Base-by-base conservation (phyloP, 2,329 filamentous ascomycete genomes). In the Hypomyces rosellus region DNA sequence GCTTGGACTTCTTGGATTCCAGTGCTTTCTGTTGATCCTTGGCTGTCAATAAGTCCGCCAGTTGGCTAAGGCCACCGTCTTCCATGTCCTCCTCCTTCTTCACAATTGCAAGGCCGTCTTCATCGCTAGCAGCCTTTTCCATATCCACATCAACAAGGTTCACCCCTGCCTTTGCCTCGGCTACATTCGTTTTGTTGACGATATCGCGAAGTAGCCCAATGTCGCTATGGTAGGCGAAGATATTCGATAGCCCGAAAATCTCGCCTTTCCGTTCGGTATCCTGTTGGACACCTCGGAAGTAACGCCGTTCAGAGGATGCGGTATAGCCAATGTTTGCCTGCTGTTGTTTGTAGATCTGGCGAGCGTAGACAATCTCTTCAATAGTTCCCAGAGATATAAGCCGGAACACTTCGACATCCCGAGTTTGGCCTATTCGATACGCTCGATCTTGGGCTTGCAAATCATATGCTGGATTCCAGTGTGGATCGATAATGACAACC, bases 271-370 rank as follows among this genome's bases (percentile, higher is more conserved):
- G 84, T 25, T 81, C 81, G 20, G 81, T 82, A 57, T 89, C 82
- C 54, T 95, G 86, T 68, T 96, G 92, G 0, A 97, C 89, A 38
- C 93, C 93, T 58, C 86, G 90, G 73, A 99, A 99, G 67, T 99
- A 99, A 2, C 93, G 83, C 3, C 93, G 84, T 67, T 99, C 93
- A 5, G 85, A 86, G 0, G 89, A 95, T 0, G 93, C 93, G 34
- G 85, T 95, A 68, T 99, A 97, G 1, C 89, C 93, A 52, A 99
- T 97, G 62, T 96, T 97, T 22, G 93, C 92, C 70, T 97, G 93
- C 62, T 99, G 93, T 64, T 99, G 93, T 67, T 99, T 99, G 76
- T 99, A 99, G 37, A 99, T 93, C 62, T 99, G 93, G 6, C 93
- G 81, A 0, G 92, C 93, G 61, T 99, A 99, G 7, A 97, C 89